Evolutionary conservation across 2,329 filamentous ascomycete species (phyloP).

Genomic region (Arthroderma sp.): DNA sequence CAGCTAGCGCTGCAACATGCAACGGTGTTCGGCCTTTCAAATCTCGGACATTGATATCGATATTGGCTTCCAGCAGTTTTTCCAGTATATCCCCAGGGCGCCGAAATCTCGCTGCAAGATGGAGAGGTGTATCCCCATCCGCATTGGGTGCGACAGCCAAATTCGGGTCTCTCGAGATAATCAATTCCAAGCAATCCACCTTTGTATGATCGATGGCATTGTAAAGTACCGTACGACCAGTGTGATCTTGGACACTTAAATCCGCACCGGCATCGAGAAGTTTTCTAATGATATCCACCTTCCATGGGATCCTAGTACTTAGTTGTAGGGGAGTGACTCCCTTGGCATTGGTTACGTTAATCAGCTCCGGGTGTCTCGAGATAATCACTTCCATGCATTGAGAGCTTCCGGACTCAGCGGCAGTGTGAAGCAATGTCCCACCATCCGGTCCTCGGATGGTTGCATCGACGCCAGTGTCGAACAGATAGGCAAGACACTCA

Average conservation of each 20-base stretch:
- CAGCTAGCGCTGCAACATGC: background rate
- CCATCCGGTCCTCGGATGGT: background rate
- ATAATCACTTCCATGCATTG: background rate
- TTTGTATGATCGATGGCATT: background rate
- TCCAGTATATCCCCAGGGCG: no score
- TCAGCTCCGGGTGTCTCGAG: background rate
- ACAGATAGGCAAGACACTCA: no score
- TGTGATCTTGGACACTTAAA: background rate
- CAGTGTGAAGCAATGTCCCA: background rate
- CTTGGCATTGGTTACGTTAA: background rate
- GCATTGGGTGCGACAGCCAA: background rate
- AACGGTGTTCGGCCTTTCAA: background rate
- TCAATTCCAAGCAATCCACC: background rate
- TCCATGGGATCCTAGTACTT: background rate
- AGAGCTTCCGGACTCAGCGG: background rate
- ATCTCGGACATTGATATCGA: background rate
- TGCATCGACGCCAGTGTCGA: background rate
- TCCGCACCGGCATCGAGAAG: constrained; percentile 1
- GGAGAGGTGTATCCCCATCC: background rate
- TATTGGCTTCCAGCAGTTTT: background rate
- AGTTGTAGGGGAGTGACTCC: background rate
- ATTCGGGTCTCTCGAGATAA: background rate
- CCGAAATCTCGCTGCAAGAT: background rate
- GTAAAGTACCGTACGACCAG: background rate
- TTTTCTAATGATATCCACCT: background rate